Evolutionary conservation across 2,329 filamentous ascomycete genomes (phyloP).

Genomic region (Akanthomyces muscarius): DNA sequence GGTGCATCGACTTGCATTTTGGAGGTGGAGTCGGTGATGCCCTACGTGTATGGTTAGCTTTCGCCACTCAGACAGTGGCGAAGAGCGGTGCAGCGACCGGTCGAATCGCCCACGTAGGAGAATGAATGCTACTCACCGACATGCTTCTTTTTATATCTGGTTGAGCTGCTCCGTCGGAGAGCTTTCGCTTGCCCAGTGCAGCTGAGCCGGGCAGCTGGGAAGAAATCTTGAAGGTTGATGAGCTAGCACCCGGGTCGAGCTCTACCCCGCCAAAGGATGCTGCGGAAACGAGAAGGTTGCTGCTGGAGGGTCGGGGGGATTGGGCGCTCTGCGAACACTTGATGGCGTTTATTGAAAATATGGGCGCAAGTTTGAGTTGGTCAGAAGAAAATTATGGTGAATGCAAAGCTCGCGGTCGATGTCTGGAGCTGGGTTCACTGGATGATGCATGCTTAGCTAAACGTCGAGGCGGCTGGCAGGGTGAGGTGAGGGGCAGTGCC

Average conservation of each 20-base stretch:
- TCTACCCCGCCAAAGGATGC: constrained; percentile 34
- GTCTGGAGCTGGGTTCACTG: neutral
- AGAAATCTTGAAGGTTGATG: constrained; percentile 34
- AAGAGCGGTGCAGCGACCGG: neutral
- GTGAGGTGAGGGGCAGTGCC: constrained; percentile 17
- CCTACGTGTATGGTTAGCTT: constrained; percentile 33
- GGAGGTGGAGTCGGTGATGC: constrained; percentile 56
- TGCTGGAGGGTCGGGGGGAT: neutral
- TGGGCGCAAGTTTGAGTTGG: neutral
- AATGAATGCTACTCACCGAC: constrained; percentile 46
- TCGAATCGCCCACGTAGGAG: neutral
- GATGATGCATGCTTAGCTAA: constrained; percentile 17
- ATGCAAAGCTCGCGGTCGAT: neutral
- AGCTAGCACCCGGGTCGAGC: constrained; percentile 34
- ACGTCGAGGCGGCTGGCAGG: neutral
- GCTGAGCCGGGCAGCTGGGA: constrained; percentile 28
- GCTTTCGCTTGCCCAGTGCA: constrained; percentile 66
- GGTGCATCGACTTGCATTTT: constrained; percentile 63
- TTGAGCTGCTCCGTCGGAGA: constrained; percentile 57
- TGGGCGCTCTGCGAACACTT: neutral
- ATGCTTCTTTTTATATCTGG: constrained; percentile 57
- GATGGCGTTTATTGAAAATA: neutral
- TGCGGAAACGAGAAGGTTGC: constrained; percentile 19
- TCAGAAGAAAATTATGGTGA: neutral
- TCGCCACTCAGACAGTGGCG: neutral